These are phyloP conservation scores for Erythrobasidium yunnanense DNA, from an alignment of 768 basidiomycete genomes.

Conservation along the genomic window DNA sequence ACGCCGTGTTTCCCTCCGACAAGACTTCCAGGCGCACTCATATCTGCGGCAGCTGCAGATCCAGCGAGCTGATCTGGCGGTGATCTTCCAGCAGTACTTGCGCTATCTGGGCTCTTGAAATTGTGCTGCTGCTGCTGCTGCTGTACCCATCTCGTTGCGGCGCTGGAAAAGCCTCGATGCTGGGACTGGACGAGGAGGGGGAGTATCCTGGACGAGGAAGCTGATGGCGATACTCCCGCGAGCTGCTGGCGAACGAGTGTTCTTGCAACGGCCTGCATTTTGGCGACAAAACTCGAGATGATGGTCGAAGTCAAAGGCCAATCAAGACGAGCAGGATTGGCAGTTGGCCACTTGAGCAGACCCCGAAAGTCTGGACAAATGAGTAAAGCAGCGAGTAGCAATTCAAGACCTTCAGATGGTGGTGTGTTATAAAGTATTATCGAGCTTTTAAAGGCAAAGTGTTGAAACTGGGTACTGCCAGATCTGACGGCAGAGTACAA, in stretches of 20 bases:
- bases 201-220: slow-evolving; percentile 6
- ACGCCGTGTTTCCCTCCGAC: slow-evolving; percentile 16
- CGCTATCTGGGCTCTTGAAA: neutral
- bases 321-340: no score
- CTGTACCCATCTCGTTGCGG: no score
- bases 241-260: no score
- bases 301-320: neutral
- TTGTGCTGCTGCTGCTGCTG: no score
- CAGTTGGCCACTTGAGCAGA: no score
- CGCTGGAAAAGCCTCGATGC: neutral
- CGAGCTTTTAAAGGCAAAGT: no score
- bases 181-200: slow-evolving; percentile 1
- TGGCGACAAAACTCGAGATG: neutral
- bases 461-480: no score
- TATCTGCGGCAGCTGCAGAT: neutral
- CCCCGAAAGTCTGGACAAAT: no score
- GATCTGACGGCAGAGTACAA: slow-evolving; percentile 20
- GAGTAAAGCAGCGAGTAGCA: neutral
- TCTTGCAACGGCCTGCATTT: neutral
- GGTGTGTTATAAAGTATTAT: neutral
- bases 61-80: neutral
- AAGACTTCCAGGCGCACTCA: neutral
- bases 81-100: neutral
- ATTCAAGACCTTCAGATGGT: slow-evolving; percentile 16
- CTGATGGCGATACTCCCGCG: no score